These are phyloP conservation scores for Hemisphaericaspora subhashii DNA, from an alignment of 1,139 yeast genomes.

Conservation along the genomic window DNA sequence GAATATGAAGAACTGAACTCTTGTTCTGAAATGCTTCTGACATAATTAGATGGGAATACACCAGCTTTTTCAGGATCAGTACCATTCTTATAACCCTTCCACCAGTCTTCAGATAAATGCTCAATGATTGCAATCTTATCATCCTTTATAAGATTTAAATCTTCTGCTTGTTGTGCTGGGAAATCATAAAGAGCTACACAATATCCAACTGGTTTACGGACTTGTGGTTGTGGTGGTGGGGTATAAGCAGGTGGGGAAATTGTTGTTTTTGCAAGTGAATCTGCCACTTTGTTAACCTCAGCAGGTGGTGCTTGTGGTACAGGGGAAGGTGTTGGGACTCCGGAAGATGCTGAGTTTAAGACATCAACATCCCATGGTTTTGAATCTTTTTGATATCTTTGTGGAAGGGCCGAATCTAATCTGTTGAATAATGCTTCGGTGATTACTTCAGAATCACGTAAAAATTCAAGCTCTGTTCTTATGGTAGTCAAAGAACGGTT, in stretches of 20 bases:
- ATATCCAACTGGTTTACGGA: conserved; percentile 34
- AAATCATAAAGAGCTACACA: conserved; percentile 74
- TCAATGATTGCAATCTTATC: conserved; percentile 70
- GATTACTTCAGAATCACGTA: conserved; percentile 75
- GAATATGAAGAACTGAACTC: conserved; percentile 23
- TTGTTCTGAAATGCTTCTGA: conserved; percentile 45
- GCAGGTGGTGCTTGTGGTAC: conserved; percentile 9
- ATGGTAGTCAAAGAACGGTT: conserved; percentile 78
- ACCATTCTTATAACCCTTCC: conserved; percentile 64
- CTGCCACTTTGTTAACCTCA: conserved; percentile 17
- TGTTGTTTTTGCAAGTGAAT: conserved; percentile 24
- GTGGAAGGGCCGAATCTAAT: conserved; percentile 56
- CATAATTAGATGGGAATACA: conserved; percentile 89
- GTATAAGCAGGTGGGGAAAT: conserved; percentile 17
- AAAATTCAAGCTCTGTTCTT: conserved; percentile 78
- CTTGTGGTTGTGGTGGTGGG: conserved; percentile 21
- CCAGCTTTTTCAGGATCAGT: conserved; percentile 59
- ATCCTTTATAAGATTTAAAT: conserved; percentile 63
- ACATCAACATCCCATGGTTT: conserved; percentile 51
- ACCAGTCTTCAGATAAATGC: conserved; percentile 85
- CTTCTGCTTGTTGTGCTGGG: conserved; percentile 65
- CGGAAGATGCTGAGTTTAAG: conserved; percentile 19
- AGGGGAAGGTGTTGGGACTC: conserved; percentile 7
- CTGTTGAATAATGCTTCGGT: conserved; percentile 56
- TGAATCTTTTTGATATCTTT: conserved; percentile 55